A percentile compares a stretch with the other conserved stretches of the same genome.
Conservation (phyloP, 805 yeast species). For the Saccharomycopsis sp. region DNA sequence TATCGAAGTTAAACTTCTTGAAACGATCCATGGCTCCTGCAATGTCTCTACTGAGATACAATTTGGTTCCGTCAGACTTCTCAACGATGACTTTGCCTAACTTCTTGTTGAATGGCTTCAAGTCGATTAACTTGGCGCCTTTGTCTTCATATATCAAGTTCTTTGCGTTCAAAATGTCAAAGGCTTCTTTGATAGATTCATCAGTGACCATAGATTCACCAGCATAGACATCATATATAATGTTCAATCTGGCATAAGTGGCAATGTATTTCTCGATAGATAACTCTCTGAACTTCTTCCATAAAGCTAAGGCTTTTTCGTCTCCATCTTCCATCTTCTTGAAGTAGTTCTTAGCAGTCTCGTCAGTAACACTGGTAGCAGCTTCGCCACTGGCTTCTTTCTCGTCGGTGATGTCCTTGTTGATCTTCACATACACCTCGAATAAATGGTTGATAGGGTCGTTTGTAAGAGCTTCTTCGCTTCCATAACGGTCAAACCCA, state of each 20-base stretch:
- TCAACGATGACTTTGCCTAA: conserved; percentile 89
- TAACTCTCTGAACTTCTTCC: conserved; percentile 87
- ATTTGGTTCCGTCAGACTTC: conserved; percentile 91
- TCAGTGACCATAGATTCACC: conserved; percentile 93
- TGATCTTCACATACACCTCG: conserved; percentile 85
- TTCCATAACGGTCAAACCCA: conserved; percentile 83
- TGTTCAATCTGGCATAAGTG: conserved; percentile 92
- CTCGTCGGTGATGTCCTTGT: conserved; percentile 60
- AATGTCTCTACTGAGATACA: conserved; percentile 91
- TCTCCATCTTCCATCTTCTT: conserved; percentile 93
- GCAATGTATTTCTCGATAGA: conserved; percentile 79
- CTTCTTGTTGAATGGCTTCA: conserved; percentile 79
- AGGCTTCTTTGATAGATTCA: conserved; percentile 61
- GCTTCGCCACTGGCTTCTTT: conserved; percentile 43
- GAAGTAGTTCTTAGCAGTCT: conserved; percentile 82
- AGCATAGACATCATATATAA: conserved; percentile 78
- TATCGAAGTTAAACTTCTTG: conserved; percentile 78
- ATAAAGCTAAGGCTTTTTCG: conserved; percentile 62
- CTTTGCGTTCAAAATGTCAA: conserved; percentile 55
- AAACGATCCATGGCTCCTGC: conserved; percentile 94
- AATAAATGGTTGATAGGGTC: conserved; percentile 95
- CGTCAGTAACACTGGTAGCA: conserved; percentile 50
- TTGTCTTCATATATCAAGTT: conserved; percentile 75
- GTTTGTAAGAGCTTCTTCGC: conserved; percentile 55
- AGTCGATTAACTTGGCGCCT: conserved; percentile 86